Conservation (phyloP, 257 asterid genomes). For the Nicotiana knightiana region DNA sequence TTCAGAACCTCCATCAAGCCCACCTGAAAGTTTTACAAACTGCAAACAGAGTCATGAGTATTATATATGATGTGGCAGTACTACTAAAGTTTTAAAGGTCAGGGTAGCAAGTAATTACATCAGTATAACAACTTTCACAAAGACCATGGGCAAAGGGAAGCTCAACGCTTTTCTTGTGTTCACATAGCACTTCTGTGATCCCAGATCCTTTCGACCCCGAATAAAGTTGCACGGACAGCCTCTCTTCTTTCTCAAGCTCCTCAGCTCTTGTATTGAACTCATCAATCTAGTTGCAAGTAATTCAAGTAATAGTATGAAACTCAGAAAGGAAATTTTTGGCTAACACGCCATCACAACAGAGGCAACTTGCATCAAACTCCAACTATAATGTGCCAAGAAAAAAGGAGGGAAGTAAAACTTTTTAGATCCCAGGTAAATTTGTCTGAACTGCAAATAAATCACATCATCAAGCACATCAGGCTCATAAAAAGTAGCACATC, state of each 20-base stretch:
- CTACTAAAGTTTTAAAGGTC: not conserved
- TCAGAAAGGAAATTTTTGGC: not conserved
- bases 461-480: too few species aligned
- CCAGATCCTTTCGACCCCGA: constrained; percentile 37
- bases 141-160: constrained; percentile 80
- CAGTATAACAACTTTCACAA: constrained; percentile 56
- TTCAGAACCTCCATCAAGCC: constrained; percentile 71
- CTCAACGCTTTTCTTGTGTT: constrained; percentile 48
- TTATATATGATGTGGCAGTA: not conserved
- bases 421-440: not conserved
- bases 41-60: constrained; percentile 24
- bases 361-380: not conserved
- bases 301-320: not conserved
- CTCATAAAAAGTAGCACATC: too few species aligned
- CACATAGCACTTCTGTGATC: constrained; percentile 41
- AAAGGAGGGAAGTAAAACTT: not conserved
- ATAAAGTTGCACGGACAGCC: constrained; percentile 6
- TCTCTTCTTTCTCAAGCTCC: constrained; percentile 44
- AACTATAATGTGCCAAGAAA: not conserved
- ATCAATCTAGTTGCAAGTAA: constrained; percentile 49
- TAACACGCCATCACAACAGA: not conserved
- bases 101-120: constrained; percentile 30
- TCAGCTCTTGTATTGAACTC: constrained; percentile 62
- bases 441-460: too few species aligned
- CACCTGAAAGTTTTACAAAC: constrained; percentile 77